Percentiles rank a stretch among this genome's conserved stretches.
Evolutionary conservation across 1,139 yeast genomes (phyloP).

Genomic region (Geotrichum restrictum): DNA sequence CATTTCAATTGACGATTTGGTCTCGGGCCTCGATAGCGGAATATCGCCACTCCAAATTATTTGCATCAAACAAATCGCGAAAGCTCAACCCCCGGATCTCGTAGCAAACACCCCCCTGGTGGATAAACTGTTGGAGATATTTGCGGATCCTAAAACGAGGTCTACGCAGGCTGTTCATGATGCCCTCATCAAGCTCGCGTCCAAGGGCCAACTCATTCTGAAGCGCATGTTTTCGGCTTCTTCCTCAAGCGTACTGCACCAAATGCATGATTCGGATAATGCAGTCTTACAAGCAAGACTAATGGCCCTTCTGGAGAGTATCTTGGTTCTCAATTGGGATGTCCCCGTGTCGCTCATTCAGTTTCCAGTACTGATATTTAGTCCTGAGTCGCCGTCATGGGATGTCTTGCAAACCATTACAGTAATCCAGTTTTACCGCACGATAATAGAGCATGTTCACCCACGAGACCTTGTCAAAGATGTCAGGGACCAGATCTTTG

Average conservation of each 20-base stretch:
- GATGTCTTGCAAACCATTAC: conserved; percentile 25
- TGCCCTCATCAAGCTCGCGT: conserved; percentile 23
- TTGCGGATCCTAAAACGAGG: conserved; percentile 18
- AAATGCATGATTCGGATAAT: conserved; percentile 20
- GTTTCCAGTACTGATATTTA: conserved; percentile 13
- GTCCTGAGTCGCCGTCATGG: conserved; percentile 14
- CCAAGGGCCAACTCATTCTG: conserved; percentile 28
- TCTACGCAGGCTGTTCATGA: conserved; percentile 19
- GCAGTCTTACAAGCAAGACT: conserved; percentile 27
- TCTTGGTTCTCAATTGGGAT: conserved; percentile 24
- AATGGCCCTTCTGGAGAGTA: conserved; percentile 26
- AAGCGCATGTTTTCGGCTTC: conserved; percentile 28
- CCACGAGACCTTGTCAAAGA: conserved; percentile 20
- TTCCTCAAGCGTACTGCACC: conserved; percentile 21
- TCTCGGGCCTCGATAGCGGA: conserved; percentile 26
- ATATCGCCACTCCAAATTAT: conserved; percentile 26
- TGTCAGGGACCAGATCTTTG: conserved; percentile 23
- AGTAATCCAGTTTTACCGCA: conserved; percentile 29
- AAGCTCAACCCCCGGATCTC: conserved; percentile 28
- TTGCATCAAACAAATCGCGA: conserved; percentile 24
- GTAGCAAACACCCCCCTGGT: conserved; percentile 27
- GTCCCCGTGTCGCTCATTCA: conserved; percentile 23
- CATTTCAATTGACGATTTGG: conserved; percentile 26
- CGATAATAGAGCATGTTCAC: conserved; percentile 24
- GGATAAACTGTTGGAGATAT: conserved; percentile 23